Evolutionary conservation across 1,139 yeast genomes (phyloP), one percentile per base, ranked within the genome.

Genomic region (Pichia sp.): DNA sequence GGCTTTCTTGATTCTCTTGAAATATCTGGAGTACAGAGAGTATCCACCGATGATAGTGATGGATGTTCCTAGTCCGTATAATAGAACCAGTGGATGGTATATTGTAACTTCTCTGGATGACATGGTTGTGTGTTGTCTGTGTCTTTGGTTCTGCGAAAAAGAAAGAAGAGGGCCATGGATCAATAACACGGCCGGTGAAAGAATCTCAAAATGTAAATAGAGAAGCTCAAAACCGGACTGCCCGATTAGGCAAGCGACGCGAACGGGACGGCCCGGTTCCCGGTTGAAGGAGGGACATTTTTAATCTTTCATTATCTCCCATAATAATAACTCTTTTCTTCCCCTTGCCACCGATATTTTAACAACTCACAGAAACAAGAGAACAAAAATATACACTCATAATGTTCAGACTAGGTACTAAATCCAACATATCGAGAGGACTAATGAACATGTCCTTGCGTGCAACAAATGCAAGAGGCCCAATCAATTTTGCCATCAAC

Each of bases 1-100:
- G 1, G 71, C 71, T 15, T 66, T 65, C 15, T 67, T 63, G 24
- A 71, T 66, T 48, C 77, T 70, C 42, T 59, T 63, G 18, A 75
- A 55, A 45, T 67, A 67, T 42, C 64, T 55, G 21, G 58, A 57
- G 57, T 71, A 76, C 3, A 72, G 57, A 28, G 61, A 53, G 47
- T 64, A 66, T 1, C 70, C 62, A 4, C 72, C 65, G 3, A 75
- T 45, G 0, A 59, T 42, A 3, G 64, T 55, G 4, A 58, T 30
- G 2, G 57, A 52, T 8, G 55, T 53, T 1, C 63, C 61, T 3
- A 53, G 41, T 3, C 67, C 62, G 40, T 62, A 62, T 3, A 61
- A 40, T 7, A 63, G 44, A 8, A 58, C 64, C 32, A 53, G 48
- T 15, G 67, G 66, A 39, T 62, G 60, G 14, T 59, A 52, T 2